Evolutionary conservation across 169 alveolate genomes (phyloP).

Genomic region (Cryptosporidium sp.): DNA sequence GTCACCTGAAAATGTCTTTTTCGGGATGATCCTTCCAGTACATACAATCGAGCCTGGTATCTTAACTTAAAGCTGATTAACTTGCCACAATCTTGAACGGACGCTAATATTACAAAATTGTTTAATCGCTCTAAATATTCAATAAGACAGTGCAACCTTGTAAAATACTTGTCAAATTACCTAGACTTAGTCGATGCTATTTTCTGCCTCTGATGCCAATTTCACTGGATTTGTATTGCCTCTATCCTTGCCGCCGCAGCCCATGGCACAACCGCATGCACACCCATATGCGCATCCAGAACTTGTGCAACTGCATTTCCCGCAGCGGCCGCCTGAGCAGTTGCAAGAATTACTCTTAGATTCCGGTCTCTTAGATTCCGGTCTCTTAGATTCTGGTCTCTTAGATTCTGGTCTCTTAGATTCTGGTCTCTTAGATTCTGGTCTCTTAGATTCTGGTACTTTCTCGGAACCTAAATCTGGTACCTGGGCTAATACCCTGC

Average conservation of each 20-base stretch:
- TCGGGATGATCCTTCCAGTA: not conserved
- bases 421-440: not conserved
- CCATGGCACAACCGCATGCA: not conserved
- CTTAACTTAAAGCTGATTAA: not conserved
- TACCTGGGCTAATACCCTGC: conserved; percentile 15
- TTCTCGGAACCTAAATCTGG: not conserved
- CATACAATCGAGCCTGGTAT: not conserved
- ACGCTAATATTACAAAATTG: too few species aligned
- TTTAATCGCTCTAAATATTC: not conserved
- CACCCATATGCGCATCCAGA: not conserved
- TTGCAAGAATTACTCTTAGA: not conserved
- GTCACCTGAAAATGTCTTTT: not conserved
- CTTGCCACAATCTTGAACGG: not conserved
- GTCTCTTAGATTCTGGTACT: not conserved
- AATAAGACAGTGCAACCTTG: not conserved
- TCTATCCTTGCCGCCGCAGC: not conserved
- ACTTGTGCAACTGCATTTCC: not conserved
- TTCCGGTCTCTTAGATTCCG: not conserved
- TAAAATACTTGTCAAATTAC: not conserved
- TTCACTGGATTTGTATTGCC: not conserved
- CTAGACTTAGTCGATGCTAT: conserved; percentile 5
- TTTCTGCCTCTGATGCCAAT: conserved; percentile 11
- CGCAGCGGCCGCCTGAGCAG: not conserved
- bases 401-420: not conserved
- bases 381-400: not conserved